Evolutionary conservation across 228 moss, liverwort and hornwort genomes (phyloP), one percentile per base, ranked within the genome.

Genomic region (Sphagnum fallax): DNA sequence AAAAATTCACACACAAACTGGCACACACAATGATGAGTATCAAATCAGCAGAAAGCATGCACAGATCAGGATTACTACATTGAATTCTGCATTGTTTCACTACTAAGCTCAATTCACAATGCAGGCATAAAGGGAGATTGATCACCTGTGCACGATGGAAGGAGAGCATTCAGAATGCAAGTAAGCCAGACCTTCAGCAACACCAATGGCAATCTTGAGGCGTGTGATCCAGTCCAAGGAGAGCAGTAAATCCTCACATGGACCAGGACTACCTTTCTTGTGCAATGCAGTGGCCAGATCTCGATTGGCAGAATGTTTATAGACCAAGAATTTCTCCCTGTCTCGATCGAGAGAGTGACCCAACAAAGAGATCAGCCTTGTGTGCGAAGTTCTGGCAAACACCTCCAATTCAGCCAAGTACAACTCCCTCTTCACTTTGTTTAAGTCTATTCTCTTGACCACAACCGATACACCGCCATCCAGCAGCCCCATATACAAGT

Each of bases 141-240:
- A 32, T 32, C 73, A 86, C 96, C 96, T 91, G 83, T 96, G 96
- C 59, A 96, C 89, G 70, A 93, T 85, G 65, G 96, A 81, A 65
- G 96, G 93, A 73, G 82, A 75, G 65, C 91, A 91, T 32, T 96
- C 96, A 13, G 91, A 83, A 72, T 96, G 96, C 78, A 96, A 72
- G 75, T 91, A 85, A 12, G 85, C 84, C n/a, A 96, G 77, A 49
- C 77, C 93, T 68, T 96, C 96, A 6, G 96, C 96, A 62, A 82
- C 88, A 16, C 96, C 93, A 12, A 91, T 89, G 5, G 96, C 96
- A 70, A 96, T 90, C 73, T 96, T 96, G 51, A 96, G 93, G 52
- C 96, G 91, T 15, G 96, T 96, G 67, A 96, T 96, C 96, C 96
- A 96, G 65, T 96, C 96, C 18, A 96, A 75, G 64, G 93, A 92